These are phyloP conservation scores for Syzygium aqueum DNA, from an alignment of 345 rosid species.

Conservation along the genomic window DNA sequence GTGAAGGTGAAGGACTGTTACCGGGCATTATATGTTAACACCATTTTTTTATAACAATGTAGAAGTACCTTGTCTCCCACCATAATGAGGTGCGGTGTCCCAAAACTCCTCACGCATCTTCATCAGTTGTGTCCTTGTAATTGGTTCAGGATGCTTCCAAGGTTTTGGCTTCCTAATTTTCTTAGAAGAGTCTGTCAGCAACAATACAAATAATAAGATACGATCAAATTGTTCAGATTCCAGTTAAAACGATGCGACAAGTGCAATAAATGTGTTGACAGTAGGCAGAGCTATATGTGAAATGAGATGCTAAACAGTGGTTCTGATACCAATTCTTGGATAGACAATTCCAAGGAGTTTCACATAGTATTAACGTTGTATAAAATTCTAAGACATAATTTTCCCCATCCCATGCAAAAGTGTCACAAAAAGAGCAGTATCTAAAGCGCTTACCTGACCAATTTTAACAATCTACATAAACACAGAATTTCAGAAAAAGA, in stretches of 20 bases:
- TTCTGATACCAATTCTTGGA: background rate
- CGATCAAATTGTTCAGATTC: background rate
- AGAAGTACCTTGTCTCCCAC: constrained; percentile 56
- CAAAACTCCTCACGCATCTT: constrained; percentile 76
- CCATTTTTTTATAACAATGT: background rate
- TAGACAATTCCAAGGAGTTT: background rate
- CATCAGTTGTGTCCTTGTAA: constrained; percentile 47
- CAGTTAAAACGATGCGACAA: background rate
- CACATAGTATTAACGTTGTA: background rate
- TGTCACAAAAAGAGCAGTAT: background rate
- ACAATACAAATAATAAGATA: background rate
- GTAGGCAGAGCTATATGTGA: background rate
- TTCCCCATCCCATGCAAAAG: background rate
- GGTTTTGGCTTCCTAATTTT: constrained; percentile 51
- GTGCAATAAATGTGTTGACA: background rate
- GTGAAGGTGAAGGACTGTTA: background rate
- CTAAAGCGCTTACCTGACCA: background rate
- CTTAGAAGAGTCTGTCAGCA: constrained; percentile 12
- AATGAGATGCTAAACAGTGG: background rate
- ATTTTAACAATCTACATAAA: background rate
- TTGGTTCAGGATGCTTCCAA: constrained; percentile 65
- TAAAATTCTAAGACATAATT: background rate
- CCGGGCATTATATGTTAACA: background rate
- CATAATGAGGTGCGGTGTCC: constrained; percentile 85
- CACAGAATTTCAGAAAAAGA: background rate